Evolutionary conservation across 129 eudicot genomes (phyloP), one percentile per base, ranked within the genome.

Genomic region (Erigeron canadensis): DNA sequence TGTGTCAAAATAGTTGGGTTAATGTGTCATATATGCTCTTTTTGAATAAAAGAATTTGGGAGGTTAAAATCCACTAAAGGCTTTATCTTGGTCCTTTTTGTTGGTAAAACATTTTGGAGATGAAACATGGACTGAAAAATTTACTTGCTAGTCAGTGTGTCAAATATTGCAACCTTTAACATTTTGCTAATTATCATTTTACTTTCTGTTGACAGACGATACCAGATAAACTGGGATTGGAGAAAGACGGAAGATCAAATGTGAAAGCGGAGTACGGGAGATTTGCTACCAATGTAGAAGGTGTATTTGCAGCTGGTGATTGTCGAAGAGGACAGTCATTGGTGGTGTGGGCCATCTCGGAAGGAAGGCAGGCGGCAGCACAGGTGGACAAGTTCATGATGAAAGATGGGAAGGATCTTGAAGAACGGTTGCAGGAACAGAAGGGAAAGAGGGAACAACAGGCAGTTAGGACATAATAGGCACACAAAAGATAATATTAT

Each of bases 321-420:
- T 95, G 99, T 51, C 80, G 99, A 8, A 87, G 99, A 13, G 99
- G 99, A 10, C 99, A 95, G 77, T 95, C 99, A 4, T 70, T 95
- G 82, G 99, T 95, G 68, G 99, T 95, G 51, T 95, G 99, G 99
- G 99, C 99, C 21, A 90, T 95, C 68, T 82, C 90, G 8, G 99
- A 95, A 77, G 99, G 99, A 34, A 76, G 99, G 58, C 97, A 90
- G 82, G 90, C 96, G 10, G 99, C 99, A 23, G 80, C 97, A 10
- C 94, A 86, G 75, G 97, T 95, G n/a, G 99, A 95, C 70, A 88
- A 81, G 61, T 90, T 75, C 61, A 85, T 95, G 47, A 75, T 84
- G 88, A 80, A 86, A 42, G 80, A 44, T 1, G 88, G 73, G 3
- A 39, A 44, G 77, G 63, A 17, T 51, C 50, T 40, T 55, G 78